Evolutionary conservation across 257 asterid genomes (phyloP).

Genomic region (Paraleonurus japonicus): DNA sequence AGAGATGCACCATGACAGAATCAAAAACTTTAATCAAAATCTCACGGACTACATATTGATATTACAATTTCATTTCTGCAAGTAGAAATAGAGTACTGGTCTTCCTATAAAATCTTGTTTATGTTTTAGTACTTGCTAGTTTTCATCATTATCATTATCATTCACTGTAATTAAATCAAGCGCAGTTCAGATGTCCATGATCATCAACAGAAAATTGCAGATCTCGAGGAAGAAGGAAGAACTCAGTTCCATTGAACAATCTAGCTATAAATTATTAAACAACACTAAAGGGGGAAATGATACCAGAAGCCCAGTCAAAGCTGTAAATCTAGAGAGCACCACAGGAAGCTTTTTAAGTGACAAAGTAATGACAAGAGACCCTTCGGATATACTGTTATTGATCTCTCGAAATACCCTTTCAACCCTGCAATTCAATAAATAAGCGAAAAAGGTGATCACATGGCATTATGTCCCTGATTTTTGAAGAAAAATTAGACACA

Average conservation of each 20-base stretch:
- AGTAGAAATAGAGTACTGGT: not conserved
- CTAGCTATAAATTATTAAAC: conserved; percentile 21
- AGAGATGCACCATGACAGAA: not conserved
- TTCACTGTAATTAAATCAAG: conserved; percentile 19
- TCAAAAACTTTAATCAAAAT: not conserved
- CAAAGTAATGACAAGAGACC: conserved; percentile 77
- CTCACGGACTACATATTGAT: not conserved
- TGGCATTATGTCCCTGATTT: conserved; percentile 5
- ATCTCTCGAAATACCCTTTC: conserved; percentile 93
- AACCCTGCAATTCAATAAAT: conserved; percentile 58
- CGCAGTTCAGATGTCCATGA: conserved; percentile 13
- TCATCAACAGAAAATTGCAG: conserved; percentile 17
- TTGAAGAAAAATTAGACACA: not conserved
- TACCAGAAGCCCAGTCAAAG: conserved; percentile 97
- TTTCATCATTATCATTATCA: not conserved
- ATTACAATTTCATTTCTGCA: conserved; percentile 6
- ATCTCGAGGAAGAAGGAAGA: conserved; percentile 12
- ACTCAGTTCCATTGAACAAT: conserved; percentile 11
- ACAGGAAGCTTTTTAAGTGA: conserved; percentile 73
- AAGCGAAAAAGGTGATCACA: conserved; percentile 20
- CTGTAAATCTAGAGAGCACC: conserved; percentile 86
- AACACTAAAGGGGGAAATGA: conserved; percentile 14
- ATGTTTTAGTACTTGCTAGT: not conserved
- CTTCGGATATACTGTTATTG: conserved; percentile 76
- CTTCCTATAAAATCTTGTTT: not conserved